A percentile compares a stretch with the other conserved stretches of the same genome.
phyloP scores from a whole-genome alignment of 1,284 basidiomycete species.

The Blastosporella zonata region DNA sequence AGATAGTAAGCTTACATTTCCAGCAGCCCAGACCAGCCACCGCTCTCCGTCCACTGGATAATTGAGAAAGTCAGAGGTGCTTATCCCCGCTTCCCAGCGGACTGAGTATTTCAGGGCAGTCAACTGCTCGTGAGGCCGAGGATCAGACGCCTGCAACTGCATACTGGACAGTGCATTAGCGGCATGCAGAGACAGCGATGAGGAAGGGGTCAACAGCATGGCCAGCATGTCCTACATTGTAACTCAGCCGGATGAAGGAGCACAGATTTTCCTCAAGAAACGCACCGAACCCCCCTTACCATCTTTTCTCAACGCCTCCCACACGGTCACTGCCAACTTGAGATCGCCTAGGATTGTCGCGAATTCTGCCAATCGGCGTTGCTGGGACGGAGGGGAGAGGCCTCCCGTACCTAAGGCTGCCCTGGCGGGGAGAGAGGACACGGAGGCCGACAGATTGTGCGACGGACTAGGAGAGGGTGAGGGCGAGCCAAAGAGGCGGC shows the following conservation, averaged over 20 bases:
- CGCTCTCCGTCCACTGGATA: conserved; percentile 66
- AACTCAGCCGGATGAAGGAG: conserved; percentile 6
- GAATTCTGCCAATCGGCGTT: conserved; percentile 90
- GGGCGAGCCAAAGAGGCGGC: conserved; percentile 80
- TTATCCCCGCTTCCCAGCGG: conserved; percentile 71
- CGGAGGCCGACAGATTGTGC: conserved; percentile 40
- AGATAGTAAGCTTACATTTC: conserved; percentile 52
- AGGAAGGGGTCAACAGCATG: conserved; percentile 62
- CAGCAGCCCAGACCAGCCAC: conserved; percentile 80
- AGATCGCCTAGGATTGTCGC: conserved; percentile 91
- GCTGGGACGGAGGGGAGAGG: conserved; percentile 55
- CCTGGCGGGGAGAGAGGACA: conserved; percentile 43
- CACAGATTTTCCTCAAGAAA: conserved; percentile 11
- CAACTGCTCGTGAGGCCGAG: conserved; percentile 59
- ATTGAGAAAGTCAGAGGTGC: conserved; percentile 53
- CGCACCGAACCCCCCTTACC: conserved; percentile 72
- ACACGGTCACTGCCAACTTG: conserved; percentile 80
- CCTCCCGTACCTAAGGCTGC: conserved; percentile 27
- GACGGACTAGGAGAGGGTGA: conserved; percentile 44
- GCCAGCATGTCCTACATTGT: conserved; percentile 66
- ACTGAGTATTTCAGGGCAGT: conserved; percentile 63
- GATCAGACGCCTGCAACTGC: conserved; percentile 41
- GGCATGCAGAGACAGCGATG: conserved; percentile 56
- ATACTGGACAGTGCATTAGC: conserved; percentile 53
- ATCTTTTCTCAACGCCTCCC: conserved; percentile 85